phyloP scores from a whole-genome alignment of 352 stramenopile genomes.

The Pythium scleroteichum region DNA sequence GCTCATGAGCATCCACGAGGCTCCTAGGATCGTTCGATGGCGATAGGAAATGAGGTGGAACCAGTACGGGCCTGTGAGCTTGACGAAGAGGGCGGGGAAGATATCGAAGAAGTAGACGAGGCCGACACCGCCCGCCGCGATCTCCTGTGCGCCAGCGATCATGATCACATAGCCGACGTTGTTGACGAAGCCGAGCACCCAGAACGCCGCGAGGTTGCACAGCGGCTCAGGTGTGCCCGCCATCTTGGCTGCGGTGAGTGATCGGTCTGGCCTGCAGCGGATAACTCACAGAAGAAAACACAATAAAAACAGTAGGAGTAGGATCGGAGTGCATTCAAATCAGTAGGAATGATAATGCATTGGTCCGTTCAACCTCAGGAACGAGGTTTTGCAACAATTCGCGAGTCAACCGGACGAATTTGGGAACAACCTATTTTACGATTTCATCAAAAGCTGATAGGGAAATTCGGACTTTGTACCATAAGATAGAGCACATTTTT shows the following conservation, averaged over 20 bases:
- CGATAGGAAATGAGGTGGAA: slow-evolving; percentile 92
- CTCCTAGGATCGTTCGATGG: slow-evolving; percentile 65
- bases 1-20: slow-evolving; percentile 79
- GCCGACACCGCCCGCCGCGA: slow-evolving; percentile 87
- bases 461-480: too few relatives aligned
- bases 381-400: slow-evolving; percentile 21
- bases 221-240: slow-evolving; percentile 31
- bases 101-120: slow-evolving; percentile 94
- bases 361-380: slow-evolving; percentile 20
- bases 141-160: slow-evolving; percentile 93
- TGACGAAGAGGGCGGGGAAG: slow-evolving; percentile 86
- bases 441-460: too few relatives aligned
- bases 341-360: too few relatives aligned
- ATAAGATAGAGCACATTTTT: too few relatives aligned
- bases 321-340: too few relatives aligned
- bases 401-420: neutral
- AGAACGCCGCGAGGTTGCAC: slow-evolving; percentile 87
- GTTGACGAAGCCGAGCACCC: slow-evolving; percentile 92
- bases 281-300: too few relatives aligned
- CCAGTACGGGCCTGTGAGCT: slow-evolving; percentile 92
- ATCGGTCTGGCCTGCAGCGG: too few relatives aligned
- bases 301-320: too few relatives aligned
- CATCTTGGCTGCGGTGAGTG: neutral
- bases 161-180: slow-evolving; percentile 95
- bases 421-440: too few relatives aligned